These are phyloP conservation scores for Corylus avellana DNA, from an alignment of 306 rosid genomes.

Conservation along the genomic window DNA sequence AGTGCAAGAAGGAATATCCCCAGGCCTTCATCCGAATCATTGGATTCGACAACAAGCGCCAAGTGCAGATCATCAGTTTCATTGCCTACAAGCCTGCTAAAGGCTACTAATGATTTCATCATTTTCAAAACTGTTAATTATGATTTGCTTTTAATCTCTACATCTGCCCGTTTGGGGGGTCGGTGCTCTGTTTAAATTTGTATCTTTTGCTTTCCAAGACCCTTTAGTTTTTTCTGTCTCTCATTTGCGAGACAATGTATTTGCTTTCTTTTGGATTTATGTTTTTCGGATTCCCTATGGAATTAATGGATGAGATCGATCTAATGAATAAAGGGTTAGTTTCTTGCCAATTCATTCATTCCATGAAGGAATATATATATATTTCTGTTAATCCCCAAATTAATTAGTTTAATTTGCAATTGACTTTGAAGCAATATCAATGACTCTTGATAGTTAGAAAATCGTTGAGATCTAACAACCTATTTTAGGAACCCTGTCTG, in stretches of 20 bases:
- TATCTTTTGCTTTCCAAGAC: not conserved
- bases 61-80: conserved; percentile 87
- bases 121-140: no score
- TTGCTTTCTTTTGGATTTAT: conserved; percentile 30
- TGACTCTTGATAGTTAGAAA: no score
- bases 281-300: conserved; percentile 33
- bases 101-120: not conserved
- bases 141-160: not conserved
- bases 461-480: no score
- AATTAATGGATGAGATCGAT: conserved; percentile 41
- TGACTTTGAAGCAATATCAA: no score
- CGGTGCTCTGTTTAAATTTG: conserved; percentile 9
- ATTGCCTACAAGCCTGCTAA: conserved; percentile 56
- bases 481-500: no score
- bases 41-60: conserved; percentile 83
- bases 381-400: no score
- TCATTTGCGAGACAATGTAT: conserved; percentile 19
- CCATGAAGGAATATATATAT: not conserved
- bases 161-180: conserved; percentile 17
- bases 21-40: conserved; percentile 52
- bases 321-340: conserved; percentile 33
- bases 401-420: no score
- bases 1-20: conserved; percentile 51
- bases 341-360: conserved; percentile 2
- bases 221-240: not conserved